These are phyloP conservation scores for Ambrosia trifida DNA, from an alignment of 129 eudicot genomes.

Conservation along the genomic window DNA sequence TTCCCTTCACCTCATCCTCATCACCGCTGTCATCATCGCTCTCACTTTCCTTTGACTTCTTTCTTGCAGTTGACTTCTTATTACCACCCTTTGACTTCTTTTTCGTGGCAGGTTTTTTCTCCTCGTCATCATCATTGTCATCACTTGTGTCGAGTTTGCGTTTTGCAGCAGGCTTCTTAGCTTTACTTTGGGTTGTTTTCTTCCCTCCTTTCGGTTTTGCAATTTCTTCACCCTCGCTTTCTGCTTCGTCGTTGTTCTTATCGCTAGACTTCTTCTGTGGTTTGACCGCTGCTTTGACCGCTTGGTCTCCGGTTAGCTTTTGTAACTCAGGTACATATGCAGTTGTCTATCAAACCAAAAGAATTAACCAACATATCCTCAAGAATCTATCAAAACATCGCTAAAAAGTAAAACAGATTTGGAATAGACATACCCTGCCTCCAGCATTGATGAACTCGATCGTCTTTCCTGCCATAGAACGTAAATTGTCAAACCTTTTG, in stretches of 20 bases:
- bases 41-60: slow-evolving; percentile 49
- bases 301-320: slow-evolving; percentile 66
- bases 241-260: slow-evolving; percentile 37
- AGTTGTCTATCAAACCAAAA: slow-evolving; percentile 55
- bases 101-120: slow-evolving; percentile 30
- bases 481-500: not conserved
- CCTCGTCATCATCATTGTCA: slow-evolving; percentile 16
- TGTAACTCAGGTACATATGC: slow-evolving; percentile 93
- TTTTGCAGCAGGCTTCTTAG: slow-evolving; percentile 48
- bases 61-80: slow-evolving; percentile 42
- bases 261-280: slow-evolving; percentile 30
- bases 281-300: slow-evolving; percentile 52
- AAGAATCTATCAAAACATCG: not conserved
- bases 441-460: slow-evolving; percentile 86
- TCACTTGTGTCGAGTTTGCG: slow-evolving; percentile 34
- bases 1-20: slow-evolving; percentile 39
- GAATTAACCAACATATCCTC: not conserved
- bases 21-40: slow-evolving; percentile 23
- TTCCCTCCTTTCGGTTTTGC: slow-evolving; percentile 48
- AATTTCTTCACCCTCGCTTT: slow-evolving; percentile 41
- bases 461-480: slow-evolving; percentile 64
- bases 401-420: slow-evolving; percentile 5
- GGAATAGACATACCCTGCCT: slow-evolving; percentile 74
- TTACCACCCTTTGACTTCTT: slow-evolving; percentile 28
- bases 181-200: slow-evolving; percentile 36